Conservation (phyloP, 352 stramenopile species). For the Globisporangium iwayamae region DNA sequence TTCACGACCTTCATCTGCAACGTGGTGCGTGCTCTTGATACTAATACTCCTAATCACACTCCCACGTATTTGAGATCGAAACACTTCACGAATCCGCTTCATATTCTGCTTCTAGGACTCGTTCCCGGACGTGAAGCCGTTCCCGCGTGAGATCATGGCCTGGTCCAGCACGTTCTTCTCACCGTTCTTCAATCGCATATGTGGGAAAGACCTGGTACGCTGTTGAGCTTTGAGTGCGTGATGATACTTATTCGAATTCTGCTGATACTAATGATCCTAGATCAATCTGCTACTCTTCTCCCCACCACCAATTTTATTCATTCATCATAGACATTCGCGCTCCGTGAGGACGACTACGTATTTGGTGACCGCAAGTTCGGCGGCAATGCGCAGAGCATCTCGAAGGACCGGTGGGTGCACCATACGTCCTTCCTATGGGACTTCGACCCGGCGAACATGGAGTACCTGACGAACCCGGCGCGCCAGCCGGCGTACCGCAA, state of each 20-base stretch:
- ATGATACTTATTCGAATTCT: not conserved
- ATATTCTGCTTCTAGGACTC: slow-evolving; percentile 33
- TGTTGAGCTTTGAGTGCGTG: not conserved
- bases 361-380: slow-evolving; percentile 94
- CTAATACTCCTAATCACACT: not conserved
- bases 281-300: not conserved
- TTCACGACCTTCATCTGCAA: slow-evolving; percentile 93
- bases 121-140: slow-evolving; percentile 75
- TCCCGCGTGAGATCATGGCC: slow-evolving; percentile 91
- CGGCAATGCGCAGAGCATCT: slow-evolving; percentile 96
- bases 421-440: slow-evolving; percentile 98
- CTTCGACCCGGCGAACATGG: slow-evolving; percentile 93
- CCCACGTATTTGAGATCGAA: too few relatives aligned
- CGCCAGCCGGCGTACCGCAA: slow-evolving; percentile 94
- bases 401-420: slow-evolving; percentile 93
- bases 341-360: slow-evolving; percentile 96
- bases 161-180: slow-evolving; percentile 85
- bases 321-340: slow-evolving; percentile 63
- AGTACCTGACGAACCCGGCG: slow-evolving; percentile 92
- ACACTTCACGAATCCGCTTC: not conserved
- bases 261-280: not conserved
- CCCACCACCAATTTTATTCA: not conserved
- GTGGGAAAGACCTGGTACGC: slow-evolving; percentile 21
- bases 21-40: slow-evolving; percentile 25
- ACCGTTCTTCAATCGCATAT: slow-evolving; percentile 71